Evolutionary conservation across 2,329 filamentous ascomycete genomes (phyloP).

Genomic region (Myriosclerotinia curreyana): DNA sequence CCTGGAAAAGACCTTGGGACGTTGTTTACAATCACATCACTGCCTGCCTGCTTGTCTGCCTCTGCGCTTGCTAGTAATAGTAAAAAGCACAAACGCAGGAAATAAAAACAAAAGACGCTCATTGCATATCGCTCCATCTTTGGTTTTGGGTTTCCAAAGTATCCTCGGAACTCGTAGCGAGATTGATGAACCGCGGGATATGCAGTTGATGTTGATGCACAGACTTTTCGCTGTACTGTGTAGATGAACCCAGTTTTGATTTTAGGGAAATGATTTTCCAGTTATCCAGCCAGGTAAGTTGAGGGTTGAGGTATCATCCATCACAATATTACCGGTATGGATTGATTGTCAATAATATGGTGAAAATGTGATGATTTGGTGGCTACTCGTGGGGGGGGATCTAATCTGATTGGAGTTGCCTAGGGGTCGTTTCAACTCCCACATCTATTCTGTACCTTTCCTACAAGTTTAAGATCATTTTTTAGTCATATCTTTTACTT

Average conservation of each 20-base stretch:
- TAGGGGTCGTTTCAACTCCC: slow-evolving; percentile 7
- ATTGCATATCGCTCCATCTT: slow-evolving; percentile 5
- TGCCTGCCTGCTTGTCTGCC: no score
- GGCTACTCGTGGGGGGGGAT: neutral
- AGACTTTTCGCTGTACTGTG: slow-evolving; percentile 13
- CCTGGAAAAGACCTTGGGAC: neutral
- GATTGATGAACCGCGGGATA: slow-evolving; percentile 12
- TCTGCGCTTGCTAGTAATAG: no score
- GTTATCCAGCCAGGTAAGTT: neutral
- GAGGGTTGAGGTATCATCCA: no score
- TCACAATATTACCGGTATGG: no score
- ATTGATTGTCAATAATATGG: no score
- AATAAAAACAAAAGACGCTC: slow-evolving; percentile 6
- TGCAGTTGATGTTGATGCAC: slow-evolving; percentile 18
- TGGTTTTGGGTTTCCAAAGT: neutral
- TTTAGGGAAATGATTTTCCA: slow-evolving; percentile 7
- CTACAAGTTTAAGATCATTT: neutral
- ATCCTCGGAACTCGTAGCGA: slow-evolving; percentile 19
- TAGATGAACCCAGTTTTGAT: slow-evolving; percentile 1
- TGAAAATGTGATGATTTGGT: slow-evolving; percentile 2
- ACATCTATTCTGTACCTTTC: slow-evolving; percentile 2
- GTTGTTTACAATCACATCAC: neutral
- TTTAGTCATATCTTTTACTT: neutral
- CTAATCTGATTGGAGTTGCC: slow-evolving; percentile 17
- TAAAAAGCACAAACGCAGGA: neutral